These are phyloP conservation scores for Alternaria viburni DNA, from an alignment of 2,329 filamentous ascomycete genomes.

Conservation along the genomic window DNA sequence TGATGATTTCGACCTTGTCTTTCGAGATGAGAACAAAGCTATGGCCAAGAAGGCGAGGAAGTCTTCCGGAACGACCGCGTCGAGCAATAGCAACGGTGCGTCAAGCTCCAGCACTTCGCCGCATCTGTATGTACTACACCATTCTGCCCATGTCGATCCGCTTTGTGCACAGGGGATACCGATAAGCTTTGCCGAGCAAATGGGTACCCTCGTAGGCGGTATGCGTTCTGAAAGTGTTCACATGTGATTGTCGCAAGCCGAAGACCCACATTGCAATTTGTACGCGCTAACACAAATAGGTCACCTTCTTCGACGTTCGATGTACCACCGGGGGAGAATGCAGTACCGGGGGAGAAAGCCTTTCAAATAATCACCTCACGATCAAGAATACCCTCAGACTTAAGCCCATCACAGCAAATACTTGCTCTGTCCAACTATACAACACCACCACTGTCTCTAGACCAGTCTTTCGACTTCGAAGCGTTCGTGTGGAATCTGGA, in stretches of 20 bases:
- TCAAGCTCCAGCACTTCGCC: slow-evolving; percentile 39
- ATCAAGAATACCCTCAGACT: slow-evolving; percentile 19
- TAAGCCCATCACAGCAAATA: slow-evolving; percentile 25
- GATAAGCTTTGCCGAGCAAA: background rate
- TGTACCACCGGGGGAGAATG: slow-evolving; percentile 14
- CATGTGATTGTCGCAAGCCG: background rate
- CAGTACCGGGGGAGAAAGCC: background rate
- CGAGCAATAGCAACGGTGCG: slow-evolving; percentile 19
- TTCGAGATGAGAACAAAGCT: slow-evolving; percentile 74
- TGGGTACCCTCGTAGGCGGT: background rate
- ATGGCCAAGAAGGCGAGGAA: slow-evolving; percentile 68
- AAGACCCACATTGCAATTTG: background rate
- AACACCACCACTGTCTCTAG: slow-evolving; percentile 18
- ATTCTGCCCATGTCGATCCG: background rate
- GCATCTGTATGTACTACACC: slow-evolving; percentile 34
- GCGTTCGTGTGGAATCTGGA: slow-evolving; percentile 41
- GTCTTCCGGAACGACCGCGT: slow-evolving; percentile 25
- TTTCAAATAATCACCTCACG: slow-evolving; percentile 14
- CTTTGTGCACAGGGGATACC: background rate
- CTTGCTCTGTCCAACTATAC: slow-evolving; percentile 24
- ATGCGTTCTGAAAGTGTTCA: background rate
- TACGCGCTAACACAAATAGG: slow-evolving; percentile 23
- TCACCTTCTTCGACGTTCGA: slow-evolving; percentile 31
- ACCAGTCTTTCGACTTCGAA: slow-evolving; percentile 30
- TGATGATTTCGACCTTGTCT: slow-evolving; percentile 74